These are phyloP conservation scores for Enterospora canceri DNA, from an alignment of 371 early-diverging fungal genomes.

Conservation along the genomic window DNA sequence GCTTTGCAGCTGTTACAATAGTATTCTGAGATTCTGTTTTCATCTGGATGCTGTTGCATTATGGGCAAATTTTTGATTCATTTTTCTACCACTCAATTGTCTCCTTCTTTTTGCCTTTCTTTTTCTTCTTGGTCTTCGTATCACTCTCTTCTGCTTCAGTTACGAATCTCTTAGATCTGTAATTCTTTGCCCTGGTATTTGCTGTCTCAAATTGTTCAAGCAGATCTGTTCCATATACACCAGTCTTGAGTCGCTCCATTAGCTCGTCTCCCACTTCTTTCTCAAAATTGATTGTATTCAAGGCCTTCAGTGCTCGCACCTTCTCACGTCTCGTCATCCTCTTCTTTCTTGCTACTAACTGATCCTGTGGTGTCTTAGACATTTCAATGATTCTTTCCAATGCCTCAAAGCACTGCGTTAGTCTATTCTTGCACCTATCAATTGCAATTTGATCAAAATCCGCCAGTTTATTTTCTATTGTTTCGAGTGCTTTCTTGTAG, in stretches of 20 bases:
- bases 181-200: constrained; percentile 35
- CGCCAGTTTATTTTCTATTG: constrained; percentile 77
- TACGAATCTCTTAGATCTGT: constrained; percentile 54
- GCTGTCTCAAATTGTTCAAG: constrained; percentile 61
- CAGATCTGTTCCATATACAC: constrained; percentile 65
- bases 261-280: constrained; percentile 88
- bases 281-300: constrained; percentile 79
- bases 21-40: constrained; percentile 4
- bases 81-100: constrained; percentile 4
- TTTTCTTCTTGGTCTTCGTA: constrained; percentile 7
- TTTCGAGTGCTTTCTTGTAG: constrained; percentile 73
- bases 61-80: too few species aligned
- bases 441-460: constrained; percentile 77
- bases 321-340: constrained; percentile 79
- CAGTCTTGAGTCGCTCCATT: constrained; percentile 75
- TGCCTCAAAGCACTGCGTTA: constrained; percentile 87
- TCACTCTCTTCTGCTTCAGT: constrained; percentile 48
- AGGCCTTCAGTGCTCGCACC: constrained; percentile 74
- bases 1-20: constrained; percentile 5
- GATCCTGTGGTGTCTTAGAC: constrained; percentile 64
- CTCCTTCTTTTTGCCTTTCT: constrained; percentile 14
- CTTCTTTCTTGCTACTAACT: constrained; percentile 64
- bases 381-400: constrained; percentile 79
- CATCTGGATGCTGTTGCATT: too few species aligned
- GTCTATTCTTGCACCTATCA: constrained; percentile 91